Conservation (phyloP, 208 protist genomes). For the Leptomonas seymouri region DNA sequence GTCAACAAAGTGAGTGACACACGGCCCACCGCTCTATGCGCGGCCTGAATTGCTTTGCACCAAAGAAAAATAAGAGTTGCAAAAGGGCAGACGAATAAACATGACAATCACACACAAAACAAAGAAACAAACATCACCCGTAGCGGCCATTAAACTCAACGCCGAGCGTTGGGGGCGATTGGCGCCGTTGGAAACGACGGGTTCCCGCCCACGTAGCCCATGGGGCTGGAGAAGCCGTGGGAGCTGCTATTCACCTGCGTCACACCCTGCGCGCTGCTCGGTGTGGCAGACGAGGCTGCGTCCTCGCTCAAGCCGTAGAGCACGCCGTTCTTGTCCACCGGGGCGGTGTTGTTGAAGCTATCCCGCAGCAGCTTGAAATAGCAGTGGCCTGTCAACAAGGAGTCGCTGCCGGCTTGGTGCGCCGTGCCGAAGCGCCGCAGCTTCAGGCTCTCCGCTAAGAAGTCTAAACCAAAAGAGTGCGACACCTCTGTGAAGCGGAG, state of each 20-base stretch:
- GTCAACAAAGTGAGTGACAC: neutral
- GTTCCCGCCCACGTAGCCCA: constrained; percentile 30
- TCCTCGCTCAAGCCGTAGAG: constrained; percentile 96
- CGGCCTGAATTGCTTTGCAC: neutral
- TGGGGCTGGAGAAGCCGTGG: constrained; percentile 40
- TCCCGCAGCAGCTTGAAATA: constrained; percentile 97
- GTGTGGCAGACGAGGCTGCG: constrained; percentile 72
- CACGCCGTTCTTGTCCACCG: constrained; percentile 89
- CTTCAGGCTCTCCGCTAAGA: constrained; percentile 95
- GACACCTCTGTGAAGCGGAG: constrained; percentile 93
- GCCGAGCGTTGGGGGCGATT: constrained; percentile 25
- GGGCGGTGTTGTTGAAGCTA: constrained; percentile 83
- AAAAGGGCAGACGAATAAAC: neutral
- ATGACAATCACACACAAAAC: neutral
- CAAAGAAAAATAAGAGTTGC: constrained; percentile 4
- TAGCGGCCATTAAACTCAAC: constrained; percentile 1
- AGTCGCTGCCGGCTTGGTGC: constrained; percentile 97
- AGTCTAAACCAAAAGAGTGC: constrained; percentile 96
- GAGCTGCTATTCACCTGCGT: constrained; percentile 35
- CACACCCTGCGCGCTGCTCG: constrained; percentile 60
- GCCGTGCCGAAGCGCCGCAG: constrained; percentile 93
- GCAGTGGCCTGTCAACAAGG: constrained; percentile 97
- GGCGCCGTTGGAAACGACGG: constrained; percentile 45
- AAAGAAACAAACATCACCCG: neutral
- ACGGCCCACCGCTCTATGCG: too few relatives aligned